These are phyloP conservation scores for Coemansia furcata DNA, from an alignment of 192 early-diverging fungal genomes.

Conservation along the genomic window DNA sequence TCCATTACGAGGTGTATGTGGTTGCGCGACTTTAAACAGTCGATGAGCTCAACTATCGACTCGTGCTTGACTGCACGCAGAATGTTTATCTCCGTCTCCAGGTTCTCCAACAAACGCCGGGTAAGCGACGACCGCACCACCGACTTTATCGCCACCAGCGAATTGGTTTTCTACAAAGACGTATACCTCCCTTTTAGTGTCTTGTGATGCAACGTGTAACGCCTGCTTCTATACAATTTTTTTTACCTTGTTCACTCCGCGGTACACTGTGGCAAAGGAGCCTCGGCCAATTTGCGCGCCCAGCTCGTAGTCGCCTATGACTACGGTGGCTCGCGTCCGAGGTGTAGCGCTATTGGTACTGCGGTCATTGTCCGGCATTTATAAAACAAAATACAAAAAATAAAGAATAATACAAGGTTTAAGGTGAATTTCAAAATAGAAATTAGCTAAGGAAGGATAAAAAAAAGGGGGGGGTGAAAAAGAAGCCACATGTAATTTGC, in stretches of 20 bases:
- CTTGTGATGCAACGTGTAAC: not conserved
- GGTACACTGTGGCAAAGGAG: conserved; percentile 94
- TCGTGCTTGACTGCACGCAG: conserved; percentile 80
- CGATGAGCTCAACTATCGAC: conserved; percentile 85
- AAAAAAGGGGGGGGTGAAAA: not conserved
- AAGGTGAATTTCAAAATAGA: not conserved
- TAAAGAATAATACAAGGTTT: conserved; percentile 3
- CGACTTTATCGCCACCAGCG: conserved; percentile 86
- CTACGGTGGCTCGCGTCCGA: conserved; percentile 49
- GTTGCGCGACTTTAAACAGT: conserved; percentile 88
- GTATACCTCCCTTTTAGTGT: not conserved
- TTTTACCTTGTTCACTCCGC: conserved; percentile 67
- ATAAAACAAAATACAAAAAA: not conserved
- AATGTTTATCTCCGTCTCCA: conserved; percentile 95
- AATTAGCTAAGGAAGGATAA: not conserved
- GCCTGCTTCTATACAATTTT: not conserved
- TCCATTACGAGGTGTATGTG: conserved; percentile 98
- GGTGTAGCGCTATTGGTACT: conserved; percentile 19
- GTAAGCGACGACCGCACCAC: conserved; percentile 87
- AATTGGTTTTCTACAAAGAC: conserved; percentile 50
- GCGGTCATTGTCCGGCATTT: conserved; percentile 45
- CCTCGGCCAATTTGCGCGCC: conserved; percentile 87
- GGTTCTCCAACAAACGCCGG: conserved; percentile 84
- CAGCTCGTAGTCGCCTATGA: conserved; percentile 77
- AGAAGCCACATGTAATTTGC: not conserved